Evolutionary conservation across 768 basidiomycete genomes (phyloP), one percentile per base, ranked within the genome.

Genomic region (Suillus discolor): DNA sequence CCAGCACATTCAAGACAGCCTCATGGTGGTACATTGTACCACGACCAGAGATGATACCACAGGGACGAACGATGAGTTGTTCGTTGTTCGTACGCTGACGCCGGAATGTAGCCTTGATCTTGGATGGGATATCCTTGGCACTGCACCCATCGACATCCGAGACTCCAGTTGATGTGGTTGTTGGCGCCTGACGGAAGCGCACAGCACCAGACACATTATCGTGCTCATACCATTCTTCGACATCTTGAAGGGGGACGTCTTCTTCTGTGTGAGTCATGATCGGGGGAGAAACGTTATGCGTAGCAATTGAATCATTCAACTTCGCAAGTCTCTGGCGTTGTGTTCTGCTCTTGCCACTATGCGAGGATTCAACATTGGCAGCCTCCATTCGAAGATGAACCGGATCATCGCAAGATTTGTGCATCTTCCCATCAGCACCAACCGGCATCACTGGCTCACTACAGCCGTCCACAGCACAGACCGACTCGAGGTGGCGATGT

Each of bases 21-120:
- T 71, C n/a, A 6, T 49, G 47, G 8, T 49, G 47, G 47, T 49
- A 49, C 47, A 49, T 49, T 49, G 47, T 49, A 6, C 69, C 76
- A n/a, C 72, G 61, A 0, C 70, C 77, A 28, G 72, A 47, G 38
- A 78, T 76, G 11, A 79, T 68, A 1, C 79, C 78, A 71, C 79
- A 80, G 0, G 75, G 71, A 1, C 28, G 61, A 20, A 79, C 77
- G 68, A 69, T 70, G 2, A 78, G 68, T 62, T 79, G n/a, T n/a
- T n/a, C n/a, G n/a, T n/a, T n/a, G n/a, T n/a, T n/a, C n/a, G n/a
- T n/a, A n/a, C n/a, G n/a, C n/a, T 65, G 51, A 12, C 73, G 65
- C 0, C 74, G 70, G 69, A 79, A 79, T 0, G 65, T 69, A 20
- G 77, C 75, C 18, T 69, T 68, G 1, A 73, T 25, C 23, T 62